These are phyloP conservation scores for Elsinoe fawcettii DNA, from an alignment of 2,329 filamentous ascomycete species.

Conservation along the genomic window DNA sequence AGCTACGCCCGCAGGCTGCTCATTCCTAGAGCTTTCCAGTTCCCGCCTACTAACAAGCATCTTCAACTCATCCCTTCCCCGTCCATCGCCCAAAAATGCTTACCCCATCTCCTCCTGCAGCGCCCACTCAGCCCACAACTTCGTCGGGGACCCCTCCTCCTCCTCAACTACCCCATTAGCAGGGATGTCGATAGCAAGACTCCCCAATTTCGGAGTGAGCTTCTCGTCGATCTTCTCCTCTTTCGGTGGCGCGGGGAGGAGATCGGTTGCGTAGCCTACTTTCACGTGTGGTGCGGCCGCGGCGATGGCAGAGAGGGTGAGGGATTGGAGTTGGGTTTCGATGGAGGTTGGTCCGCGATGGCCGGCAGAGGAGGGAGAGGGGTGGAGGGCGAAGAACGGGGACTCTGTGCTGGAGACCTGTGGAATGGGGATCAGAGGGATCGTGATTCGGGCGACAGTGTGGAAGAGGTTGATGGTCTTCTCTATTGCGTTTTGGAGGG, in stretches of 20 bases:
- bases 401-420: neutral
- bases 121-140: constrained; percentile 30
- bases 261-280: constrained; percentile 15
- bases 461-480: constrained; percentile 7
- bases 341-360: neutral
- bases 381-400: constrained; percentile 19
- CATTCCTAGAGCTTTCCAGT: too few relatives aligned
- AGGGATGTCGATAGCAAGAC: constrained; percentile 3
- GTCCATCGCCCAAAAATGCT: neutral
- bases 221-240: neutral
- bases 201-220: neutral
- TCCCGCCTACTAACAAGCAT: too few relatives aligned
- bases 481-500: neutral
- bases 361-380: neutral
- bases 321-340: neutral
- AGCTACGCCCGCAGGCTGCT: too few relatives aligned
- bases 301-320: constrained; percentile 5
- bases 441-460: constrained; percentile 14
- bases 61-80: neutral
- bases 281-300: constrained; percentile 12
- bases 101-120: constrained; percentile 23
- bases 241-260: constrained; percentile 11
- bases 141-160: constrained; percentile 27
- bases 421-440: constrained; percentile 11
- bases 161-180: constrained; percentile 13